These are phyloP conservation scores for Lantana camara DNA, from an alignment of 257 asterid species.

Conservation along the genomic window DNA sequence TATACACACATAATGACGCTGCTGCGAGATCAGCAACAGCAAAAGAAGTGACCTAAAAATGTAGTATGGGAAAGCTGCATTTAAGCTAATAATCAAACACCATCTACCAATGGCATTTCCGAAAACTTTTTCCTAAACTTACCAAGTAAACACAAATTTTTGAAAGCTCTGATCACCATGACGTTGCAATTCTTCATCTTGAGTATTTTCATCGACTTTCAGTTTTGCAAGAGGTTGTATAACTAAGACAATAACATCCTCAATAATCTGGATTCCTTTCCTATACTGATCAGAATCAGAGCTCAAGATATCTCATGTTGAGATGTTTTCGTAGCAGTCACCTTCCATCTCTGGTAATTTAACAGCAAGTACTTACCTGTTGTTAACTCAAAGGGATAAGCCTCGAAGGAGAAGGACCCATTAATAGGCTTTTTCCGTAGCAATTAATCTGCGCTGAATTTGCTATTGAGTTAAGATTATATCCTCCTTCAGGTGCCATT, in stretches of 20 bases:
- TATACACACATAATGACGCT: constrained; percentile 8
- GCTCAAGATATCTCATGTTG: constrained; percentile 51
- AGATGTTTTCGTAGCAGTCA: constrained; percentile 44
- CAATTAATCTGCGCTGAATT: constrained; percentile 72
- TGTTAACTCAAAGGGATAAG: constrained; percentile 80
- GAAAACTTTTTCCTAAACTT: background rate
- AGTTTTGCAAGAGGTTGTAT: constrained; percentile 61
- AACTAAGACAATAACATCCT: no score
- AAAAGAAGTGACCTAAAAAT: constrained; percentile 9
- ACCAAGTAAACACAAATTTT: constrained; percentile 43
- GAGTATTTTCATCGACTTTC: constrained; percentile 49
- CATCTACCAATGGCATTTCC: constrained; percentile 17
- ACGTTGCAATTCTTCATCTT: constrained; percentile 43
- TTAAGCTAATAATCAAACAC: background rate
- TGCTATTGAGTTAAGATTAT: constrained; percentile 76
- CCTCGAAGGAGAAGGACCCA: constrained; percentile 51
- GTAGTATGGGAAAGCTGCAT: background rate
- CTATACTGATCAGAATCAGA: constrained; percentile 65
- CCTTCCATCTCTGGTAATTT: constrained; percentile 51
- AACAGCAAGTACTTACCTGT: constrained; percentile 70
- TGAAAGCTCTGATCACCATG: constrained; percentile 78
- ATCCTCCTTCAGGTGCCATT: constrained; percentile 98
- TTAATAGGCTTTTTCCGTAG: constrained; percentile 54
- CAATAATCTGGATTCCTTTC: constrained; percentile 45
- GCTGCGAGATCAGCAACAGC: constrained; percentile 6